phyloP scores from a whole-genome alignment of 352 stramenopile species.

The Pythium myriotylum region DNA sequence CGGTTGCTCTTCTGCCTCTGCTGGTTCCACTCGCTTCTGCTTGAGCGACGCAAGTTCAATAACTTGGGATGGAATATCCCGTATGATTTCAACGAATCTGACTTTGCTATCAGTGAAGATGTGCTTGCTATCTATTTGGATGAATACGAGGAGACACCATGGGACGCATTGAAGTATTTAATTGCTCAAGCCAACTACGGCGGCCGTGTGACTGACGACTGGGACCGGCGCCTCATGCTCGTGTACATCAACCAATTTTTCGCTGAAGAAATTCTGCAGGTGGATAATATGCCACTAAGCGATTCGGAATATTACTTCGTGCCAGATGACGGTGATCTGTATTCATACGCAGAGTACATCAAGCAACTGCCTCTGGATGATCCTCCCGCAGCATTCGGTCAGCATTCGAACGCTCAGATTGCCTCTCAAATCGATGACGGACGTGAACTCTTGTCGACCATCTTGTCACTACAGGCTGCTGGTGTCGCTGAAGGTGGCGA shows the following conservation, averaged over 20 bases:
- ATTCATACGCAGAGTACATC: conserved; percentile 91
- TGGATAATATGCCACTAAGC: conserved; percentile 87
- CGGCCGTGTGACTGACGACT: conserved; percentile 95
- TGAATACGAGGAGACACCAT: conserved; percentile 92
- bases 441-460: conserved; percentile 86
- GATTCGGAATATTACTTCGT: conserved; percentile 94
- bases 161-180: conserved; percentile 95
- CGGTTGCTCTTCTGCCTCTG: conserved; percentile 93
- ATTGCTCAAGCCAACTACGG: conserved; percentile 97
- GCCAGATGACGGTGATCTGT: conserved; percentile 90
- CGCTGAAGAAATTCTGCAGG: conserved; percentile 83
- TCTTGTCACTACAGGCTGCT: conserved; percentile 89
- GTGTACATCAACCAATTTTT: conserved; percentile 97
- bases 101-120: conserved; percentile 97
- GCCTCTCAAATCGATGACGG: conserved; percentile 94
- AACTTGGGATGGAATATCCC: conserved; percentile 97
- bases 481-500: conserved; percentile 80
- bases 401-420: conserved; percentile 96
- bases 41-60: conserved; percentile 97
- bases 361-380: conserved; percentile 89
- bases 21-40: conserved; percentile 96
- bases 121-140: conserved; percentile 95
- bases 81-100: conserved; percentile 97
- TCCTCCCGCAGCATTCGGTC: conserved; percentile 91
- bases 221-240: conserved; percentile 94